Evolutionary conservation across 2,329 filamentous ascomycete genomes (phyloP).

Genomic region (Phyllosticta capitalensis): DNA sequence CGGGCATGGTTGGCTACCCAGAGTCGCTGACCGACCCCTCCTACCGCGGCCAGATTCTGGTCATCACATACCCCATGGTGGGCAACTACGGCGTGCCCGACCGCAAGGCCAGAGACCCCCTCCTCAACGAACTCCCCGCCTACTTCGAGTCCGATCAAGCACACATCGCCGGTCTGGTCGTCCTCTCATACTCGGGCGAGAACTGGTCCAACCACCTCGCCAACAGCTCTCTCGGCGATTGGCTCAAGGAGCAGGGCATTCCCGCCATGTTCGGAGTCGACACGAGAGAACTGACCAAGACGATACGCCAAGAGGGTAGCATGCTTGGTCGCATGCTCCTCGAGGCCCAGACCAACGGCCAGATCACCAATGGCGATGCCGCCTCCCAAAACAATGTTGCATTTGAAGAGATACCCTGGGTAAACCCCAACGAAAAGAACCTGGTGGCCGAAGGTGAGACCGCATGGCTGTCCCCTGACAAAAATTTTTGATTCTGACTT

Average conservation of each 20-base stretch:
- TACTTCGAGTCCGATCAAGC: conserved; percentile 91
- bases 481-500: conserved; percentile 2
- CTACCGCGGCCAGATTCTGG: conserved; percentile 86
- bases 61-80: conserved; percentile 89
- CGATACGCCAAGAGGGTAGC: conserved; percentile 85
- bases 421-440: conserved; percentile 86
- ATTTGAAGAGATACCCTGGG: conserved; percentile 80
- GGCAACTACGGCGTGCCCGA: conserved; percentile 97
- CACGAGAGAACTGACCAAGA: conserved; percentile 87
- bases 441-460: conserved; percentile 83
- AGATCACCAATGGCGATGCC: conserved; percentile 28
- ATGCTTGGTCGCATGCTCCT: conserved; percentile 75
- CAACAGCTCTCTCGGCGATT: conserved; percentile 78
- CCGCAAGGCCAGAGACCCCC: conserved; percentile 70
- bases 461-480: neutral
- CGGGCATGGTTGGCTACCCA: conserved; percentile 97
- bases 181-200: conserved; percentile 86
- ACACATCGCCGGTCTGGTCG: conserved; percentile 84
- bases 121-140: conserved; percentile 77
- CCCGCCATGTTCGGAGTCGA: conserved; percentile 94
- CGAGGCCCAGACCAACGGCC: conserved; percentile 29
- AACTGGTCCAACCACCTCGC: conserved; percentile 93
- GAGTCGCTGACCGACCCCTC: conserved; percentile 86
- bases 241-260: conserved; percentile 92
- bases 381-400: conserved; percentile 28